Conservation (phyloP, 495 filamentous ascomycete genomes). For the Glarea lozoyensis region DNA sequence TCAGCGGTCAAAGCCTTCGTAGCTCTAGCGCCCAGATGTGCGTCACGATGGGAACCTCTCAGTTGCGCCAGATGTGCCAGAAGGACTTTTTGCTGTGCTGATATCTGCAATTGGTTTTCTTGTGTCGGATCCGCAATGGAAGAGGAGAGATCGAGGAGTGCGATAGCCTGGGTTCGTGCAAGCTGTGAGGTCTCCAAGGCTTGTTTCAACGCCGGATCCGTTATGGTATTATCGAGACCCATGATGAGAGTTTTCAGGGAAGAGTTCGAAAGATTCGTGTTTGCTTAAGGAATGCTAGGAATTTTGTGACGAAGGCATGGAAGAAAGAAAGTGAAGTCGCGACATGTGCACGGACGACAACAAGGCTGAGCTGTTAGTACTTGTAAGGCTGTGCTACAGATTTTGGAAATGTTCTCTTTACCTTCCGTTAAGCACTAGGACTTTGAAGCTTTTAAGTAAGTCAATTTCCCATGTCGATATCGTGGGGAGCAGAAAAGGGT, state of each 20-base stretch:
- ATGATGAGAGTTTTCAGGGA: conserved; percentile 20
- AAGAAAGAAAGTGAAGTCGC: too few relatives aligned
- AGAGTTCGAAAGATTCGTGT: neutral
- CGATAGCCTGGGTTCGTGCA: conserved; percentile 63
- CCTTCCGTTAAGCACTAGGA: too few relatives aligned
- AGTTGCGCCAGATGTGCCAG: conserved; percentile 72
- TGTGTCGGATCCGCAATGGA: conserved; percentile 30
- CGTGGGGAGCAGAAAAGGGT: too few relatives aligned
- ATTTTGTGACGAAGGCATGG: too few relatives aligned
- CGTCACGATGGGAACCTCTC: conserved; percentile 72
- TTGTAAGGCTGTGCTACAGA: too few relatives aligned
- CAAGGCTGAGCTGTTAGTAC: too few relatives aligned
- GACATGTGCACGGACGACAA: too few relatives aligned
- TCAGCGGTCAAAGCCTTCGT: conserved; percentile 84
- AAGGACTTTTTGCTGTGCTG: conserved; percentile 71
- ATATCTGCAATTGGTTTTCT: conserved; percentile 52
- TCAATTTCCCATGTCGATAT: too few relatives aligned
- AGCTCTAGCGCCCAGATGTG: conserved; percentile 69
- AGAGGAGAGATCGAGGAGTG: conserved; percentile 48
- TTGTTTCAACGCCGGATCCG: conserved; percentile 58
- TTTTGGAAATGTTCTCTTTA: too few relatives aligned
- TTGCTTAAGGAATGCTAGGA: too few relatives aligned
- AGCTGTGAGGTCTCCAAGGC: conserved; percentile 62
- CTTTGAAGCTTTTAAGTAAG: too few relatives aligned
- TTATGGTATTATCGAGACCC: conserved; percentile 50